A percentile compares a stretch with the other conserved stretches of the same genome.
phyloP scores from a whole-genome alignment of 768 basidiomycete genomes.

The Lyophyllum semitale region DNA sequence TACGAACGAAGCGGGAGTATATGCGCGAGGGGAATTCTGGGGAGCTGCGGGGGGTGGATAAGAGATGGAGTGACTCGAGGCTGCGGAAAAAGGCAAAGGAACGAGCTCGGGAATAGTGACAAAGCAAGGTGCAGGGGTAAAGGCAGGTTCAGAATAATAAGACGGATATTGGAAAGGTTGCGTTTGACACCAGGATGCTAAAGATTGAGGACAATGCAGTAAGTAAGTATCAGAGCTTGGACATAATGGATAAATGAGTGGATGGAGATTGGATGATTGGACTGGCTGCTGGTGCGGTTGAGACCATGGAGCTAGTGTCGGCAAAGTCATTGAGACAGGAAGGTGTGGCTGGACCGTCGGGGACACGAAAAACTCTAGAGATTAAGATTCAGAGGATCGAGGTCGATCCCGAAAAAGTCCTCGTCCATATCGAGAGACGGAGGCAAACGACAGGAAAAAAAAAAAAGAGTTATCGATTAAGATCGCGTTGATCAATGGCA shows the following conservation, averaged over 20 bases:
- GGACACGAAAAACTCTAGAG: neutral
- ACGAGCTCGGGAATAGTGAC: neutral
- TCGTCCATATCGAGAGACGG: neutral
- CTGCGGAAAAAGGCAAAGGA: neutral
- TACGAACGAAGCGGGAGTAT: neutral
- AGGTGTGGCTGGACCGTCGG: neutral
- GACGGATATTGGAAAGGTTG: neutral
- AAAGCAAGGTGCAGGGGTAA: neutral
- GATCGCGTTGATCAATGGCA: neutral
- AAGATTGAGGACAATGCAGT: neutral
- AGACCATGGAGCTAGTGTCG: neutral
- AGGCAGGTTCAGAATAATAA: neutral
- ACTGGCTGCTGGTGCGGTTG: neutral
- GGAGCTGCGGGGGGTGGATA: neutral
- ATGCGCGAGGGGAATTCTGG: neutral
- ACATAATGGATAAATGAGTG: neutral
- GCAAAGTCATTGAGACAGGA: neutral
- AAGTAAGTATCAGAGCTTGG: neutral
- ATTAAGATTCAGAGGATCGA: neutral
- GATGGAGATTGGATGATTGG: neutral
- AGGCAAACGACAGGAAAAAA: neutral
- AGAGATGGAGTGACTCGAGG: neutral
- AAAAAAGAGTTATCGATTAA: neutral
- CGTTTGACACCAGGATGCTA: neutral
- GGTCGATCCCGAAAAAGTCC: neutral